Base-by-base conservation (phyloP, 306 rosid species). In the Trifolium fragiferum region DNA sequence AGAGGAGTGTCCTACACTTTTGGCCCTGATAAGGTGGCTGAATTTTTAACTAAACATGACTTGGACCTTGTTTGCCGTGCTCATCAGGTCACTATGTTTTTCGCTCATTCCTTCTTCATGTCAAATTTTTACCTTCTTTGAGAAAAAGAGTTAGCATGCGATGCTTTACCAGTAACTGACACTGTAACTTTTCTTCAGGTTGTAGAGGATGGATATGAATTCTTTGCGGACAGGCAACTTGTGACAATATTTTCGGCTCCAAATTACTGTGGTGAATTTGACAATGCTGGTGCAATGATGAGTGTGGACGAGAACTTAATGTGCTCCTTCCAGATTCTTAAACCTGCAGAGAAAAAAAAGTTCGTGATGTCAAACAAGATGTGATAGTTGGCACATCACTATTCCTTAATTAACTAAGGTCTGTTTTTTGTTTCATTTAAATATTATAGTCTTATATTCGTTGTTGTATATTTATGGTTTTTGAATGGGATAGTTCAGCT, bases 261-360 rank as follows among this genome's bases (percentile, higher is more conserved):
- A 37, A 88, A 90, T 82, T 88, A 90, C 80, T 88, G 96, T 83
- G 98, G 94, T 68, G 98, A 92, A 77, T 92, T 88, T 83, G 98
- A 92, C 77, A 92, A 92, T 84, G 94, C 98, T 51, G 98, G 98
- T 82, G 96, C 98, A 15, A 89, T 92, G 91, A 92, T 92, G 98
- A 89, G 89, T 73, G 91, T 92, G 75, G 96, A 90, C 80, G 98
- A 90, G 57, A 85, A 89, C 72, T 71, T 92, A 80, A 89, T 89
- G 96, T 92, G 98, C 82, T 92, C 98, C 19, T 92, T 93, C 84
- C 96, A 89, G 87, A 93, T 93, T 82, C 96, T 93, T 46, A 93
- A 90, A 79, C 96, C 98, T 43, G 92, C 95, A 0, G 98, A 90
- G 88, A 90, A 86, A 70, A 92, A 87, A 74, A 87, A 85, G 85